These are phyloP conservation scores for Catunica adiposa DNA, from an alignment of 2,329 filamentous ascomycete genomes.

Conservation along the genomic window DNA sequence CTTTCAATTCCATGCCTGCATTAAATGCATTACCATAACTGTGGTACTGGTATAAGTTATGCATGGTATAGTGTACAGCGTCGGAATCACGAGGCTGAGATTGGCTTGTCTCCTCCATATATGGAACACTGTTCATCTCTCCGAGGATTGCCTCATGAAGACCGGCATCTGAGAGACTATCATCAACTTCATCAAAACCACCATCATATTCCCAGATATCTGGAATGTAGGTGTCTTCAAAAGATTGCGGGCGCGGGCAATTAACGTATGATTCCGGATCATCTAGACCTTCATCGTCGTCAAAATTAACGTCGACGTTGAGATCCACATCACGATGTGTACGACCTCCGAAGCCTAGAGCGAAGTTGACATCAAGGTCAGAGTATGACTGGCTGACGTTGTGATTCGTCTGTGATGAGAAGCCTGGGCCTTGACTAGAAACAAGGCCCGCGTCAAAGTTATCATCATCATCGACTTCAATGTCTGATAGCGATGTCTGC, in stretches of 20 bases:
- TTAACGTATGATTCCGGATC: conserved; percentile 4
- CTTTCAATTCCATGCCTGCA: background rate
- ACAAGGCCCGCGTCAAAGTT: background rate
- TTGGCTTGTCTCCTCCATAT: background rate
- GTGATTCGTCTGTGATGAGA: conserved; percentile 4
- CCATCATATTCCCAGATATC: conserved; percentile 9
- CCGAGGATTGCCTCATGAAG: background rate
- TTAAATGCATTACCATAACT: background rate
- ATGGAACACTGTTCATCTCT: background rate
- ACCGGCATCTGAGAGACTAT: background rate
- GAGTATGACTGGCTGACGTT: background rate
- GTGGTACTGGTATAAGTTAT: background rate
- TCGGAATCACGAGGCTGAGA: no score
- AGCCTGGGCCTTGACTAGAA: background rate
- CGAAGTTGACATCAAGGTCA: conserved; percentile 7
- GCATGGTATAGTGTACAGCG: background rate
- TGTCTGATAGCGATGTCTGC: conserved; percentile 7
- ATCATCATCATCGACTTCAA: conserved; percentile 10
- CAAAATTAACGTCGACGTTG: conserved; percentile 10
- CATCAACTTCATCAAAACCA: background rate
- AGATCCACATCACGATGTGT: conserved; percentile 3
- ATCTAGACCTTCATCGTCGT: conserved; percentile 6
- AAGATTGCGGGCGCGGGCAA: conserved; percentile 1
- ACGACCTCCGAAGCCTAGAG: conserved; percentile 3
- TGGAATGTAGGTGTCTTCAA: conserved; percentile 6